phyloP scores from a whole-genome alignment of 2,329 filamentous ascomycete genomes.

The Ramularia collo-cygni region DNA sequence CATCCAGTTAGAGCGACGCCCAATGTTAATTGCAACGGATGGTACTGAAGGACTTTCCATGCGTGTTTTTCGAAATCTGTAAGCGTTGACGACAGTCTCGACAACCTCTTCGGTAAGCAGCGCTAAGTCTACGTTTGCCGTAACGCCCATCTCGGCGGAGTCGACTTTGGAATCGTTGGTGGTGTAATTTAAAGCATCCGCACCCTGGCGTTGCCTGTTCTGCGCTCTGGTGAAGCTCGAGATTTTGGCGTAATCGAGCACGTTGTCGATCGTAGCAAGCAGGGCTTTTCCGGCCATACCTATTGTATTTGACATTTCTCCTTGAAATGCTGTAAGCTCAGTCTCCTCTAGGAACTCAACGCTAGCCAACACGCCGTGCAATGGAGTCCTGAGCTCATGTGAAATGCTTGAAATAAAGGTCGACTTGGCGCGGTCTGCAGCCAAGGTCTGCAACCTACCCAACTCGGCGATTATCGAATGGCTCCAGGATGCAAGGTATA shows the following conservation, averaged over 20 bases:
- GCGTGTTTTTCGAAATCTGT: conserved; percentile 11
- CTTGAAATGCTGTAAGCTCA: conserved; percentile 33
- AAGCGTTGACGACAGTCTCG: conserved; percentile 41
- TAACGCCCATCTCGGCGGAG: conserved; percentile 2
- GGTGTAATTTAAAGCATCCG: too few species aligned
- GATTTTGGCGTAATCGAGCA: conserved; percentile 30
- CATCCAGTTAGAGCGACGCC: too few species aligned
- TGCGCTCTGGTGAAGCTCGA: too few species aligned
- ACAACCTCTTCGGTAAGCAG: conserved; percentile 34
- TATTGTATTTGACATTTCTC: conserved; percentile 41
- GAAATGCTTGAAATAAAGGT: conserved; percentile 48
- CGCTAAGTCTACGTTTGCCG: conserved; percentile 19
- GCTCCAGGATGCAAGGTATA: conserved; percentile 34
- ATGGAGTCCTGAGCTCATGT: conserved; percentile 45
- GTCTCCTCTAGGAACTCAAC: conserved; percentile 45
- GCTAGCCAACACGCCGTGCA: conserved; percentile 43
- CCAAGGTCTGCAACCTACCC: conserved; percentile 31
- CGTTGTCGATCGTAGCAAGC: conserved; percentile 40
- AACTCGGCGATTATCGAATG: conserved; percentile 37
- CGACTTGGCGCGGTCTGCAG: conserved; percentile 42
- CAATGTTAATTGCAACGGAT: conserved; percentile 4
- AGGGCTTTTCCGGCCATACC: conserved; percentile 45
- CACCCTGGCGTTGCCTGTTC: too few species aligned
- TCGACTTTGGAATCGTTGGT: too few species aligned
- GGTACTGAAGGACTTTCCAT: conserved; percentile 13